Evolutionary conservation across 73 alveolate species (phyloP).

Genomic region (Strombidium stylifer): DNA sequence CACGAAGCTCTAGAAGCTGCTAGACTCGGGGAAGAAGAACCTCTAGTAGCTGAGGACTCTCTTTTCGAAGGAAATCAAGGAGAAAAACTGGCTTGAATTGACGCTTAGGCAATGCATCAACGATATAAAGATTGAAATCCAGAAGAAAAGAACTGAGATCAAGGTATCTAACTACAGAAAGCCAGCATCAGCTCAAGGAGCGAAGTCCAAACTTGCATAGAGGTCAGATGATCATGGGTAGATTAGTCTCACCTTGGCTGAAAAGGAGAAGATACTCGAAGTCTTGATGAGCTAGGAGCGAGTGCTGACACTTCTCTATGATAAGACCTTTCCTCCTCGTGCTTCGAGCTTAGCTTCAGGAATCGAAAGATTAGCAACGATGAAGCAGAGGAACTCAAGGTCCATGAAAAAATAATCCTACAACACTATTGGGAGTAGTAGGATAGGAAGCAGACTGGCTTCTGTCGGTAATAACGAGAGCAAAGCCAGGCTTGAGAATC

Average conservation of each 20-base stretch:
- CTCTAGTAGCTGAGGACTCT: constrained; percentile 62
- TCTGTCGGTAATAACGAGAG: constrained; percentile 13
- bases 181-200: background rate
- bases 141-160: constrained; percentile 39
- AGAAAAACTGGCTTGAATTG: constrained; percentile 65
- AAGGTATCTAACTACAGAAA: background rate
- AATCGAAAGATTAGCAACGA: background rate
- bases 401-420: too few relatives aligned
- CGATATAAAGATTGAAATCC: constrained; percentile 74
- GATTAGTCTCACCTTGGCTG: constrained; percentile 50
- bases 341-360: constrained; percentile 9
- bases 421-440: too few relatives aligned
- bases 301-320: constrained; percentile 69
- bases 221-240: background rate
- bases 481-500: constrained; percentile 7
- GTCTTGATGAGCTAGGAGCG: constrained; percentile 66
- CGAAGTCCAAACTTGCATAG: background rate
- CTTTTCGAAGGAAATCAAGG: constrained; percentile 71
- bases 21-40: constrained; percentile 59
- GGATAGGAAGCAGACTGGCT: constrained; percentile 11
- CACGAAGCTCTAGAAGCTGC: constrained; percentile 49
- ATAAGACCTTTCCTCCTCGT: constrained; percentile 80
- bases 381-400: background rate
- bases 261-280: constrained; percentile 72
- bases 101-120: constrained; percentile 68